These are phyloP conservation scores for Akanthomyces dipterigenus DNA, from an alignment of 2,329 filamentous ascomycete species.

Conservation along the genomic window DNA sequence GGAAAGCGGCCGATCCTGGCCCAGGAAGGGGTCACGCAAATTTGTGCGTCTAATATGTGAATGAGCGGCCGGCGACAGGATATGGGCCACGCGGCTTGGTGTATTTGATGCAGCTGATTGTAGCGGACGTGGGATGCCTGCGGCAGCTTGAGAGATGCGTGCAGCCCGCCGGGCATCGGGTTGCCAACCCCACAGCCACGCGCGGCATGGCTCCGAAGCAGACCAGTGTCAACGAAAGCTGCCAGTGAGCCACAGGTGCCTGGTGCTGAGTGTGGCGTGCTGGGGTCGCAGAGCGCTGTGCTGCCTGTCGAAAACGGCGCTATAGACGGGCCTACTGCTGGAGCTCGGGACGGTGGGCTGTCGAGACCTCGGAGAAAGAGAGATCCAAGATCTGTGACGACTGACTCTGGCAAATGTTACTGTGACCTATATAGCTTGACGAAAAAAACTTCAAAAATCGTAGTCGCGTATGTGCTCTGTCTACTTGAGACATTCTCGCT, in stretches of 20 bases:
- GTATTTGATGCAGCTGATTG: slow-evolving; percentile 4
- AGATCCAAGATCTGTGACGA: too few relatives aligned
- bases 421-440: not conserved
- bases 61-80: not conserved
- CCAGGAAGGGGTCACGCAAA: not conserved
- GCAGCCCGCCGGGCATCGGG: not conserved
- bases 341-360: not conserved
- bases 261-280: not conserved
- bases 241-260: not conserved
- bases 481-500: not conserved
- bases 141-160: not conserved
- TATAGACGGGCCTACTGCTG: not conserved
- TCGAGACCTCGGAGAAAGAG: too few relatives aligned
- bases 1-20: not conserved
- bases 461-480: not conserved
- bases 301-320: not conserved
- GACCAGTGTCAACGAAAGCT: not conserved
- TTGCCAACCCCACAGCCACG: not conserved
- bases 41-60: not conserved
- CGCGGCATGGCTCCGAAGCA: not conserved
- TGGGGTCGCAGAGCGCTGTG: not conserved
- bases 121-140: not conserved
- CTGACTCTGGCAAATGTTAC: not conserved
- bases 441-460: not conserved
- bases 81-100: not conserved